Percentiles rank a stretch among this genome's conserved stretches.
phyloP scores from a whole-genome alignment of 2,329 filamentous ascomycete species.

The Colletotrichum euphorbiae region DNA sequence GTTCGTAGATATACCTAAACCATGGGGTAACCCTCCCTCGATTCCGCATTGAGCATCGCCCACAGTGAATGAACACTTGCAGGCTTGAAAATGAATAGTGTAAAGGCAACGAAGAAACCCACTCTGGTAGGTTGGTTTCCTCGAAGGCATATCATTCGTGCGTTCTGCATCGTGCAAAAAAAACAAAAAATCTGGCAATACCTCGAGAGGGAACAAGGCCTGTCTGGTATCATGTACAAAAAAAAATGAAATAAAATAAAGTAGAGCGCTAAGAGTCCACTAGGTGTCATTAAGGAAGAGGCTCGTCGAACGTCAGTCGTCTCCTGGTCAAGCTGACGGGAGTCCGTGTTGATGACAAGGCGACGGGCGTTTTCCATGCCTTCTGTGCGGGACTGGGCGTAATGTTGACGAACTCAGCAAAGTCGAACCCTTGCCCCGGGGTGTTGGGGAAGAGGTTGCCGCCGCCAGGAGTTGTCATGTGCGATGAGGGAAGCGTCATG shows the following conservation, averaged over 20 bases:
- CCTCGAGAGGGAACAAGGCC: neutral
- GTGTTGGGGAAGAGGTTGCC: constrained; percentile 79
- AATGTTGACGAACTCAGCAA: constrained; percentile 97
- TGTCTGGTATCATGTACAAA: constrained; percentile 22
- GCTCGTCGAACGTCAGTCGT: constrained; percentile 84
- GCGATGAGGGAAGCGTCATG: constrained; percentile 80
- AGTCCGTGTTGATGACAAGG: constrained; percentile 62
- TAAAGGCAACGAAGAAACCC: too few species aligned
- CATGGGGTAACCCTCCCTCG: too few species aligned
- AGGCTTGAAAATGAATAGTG: too few species aligned
- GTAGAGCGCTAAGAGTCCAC: neutral
- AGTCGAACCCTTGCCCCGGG: constrained; percentile 87
- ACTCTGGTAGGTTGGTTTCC: too few species aligned
- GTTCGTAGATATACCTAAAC: too few species aligned
- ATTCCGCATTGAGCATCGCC: too few species aligned
- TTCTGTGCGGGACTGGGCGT: constrained; percentile 95
- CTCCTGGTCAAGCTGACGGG: constrained; percentile 77
- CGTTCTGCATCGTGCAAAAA: too few species aligned
- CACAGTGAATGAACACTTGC: too few species aligned
- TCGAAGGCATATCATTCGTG: too few species aligned
- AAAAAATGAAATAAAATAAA: neutral
- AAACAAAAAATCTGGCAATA: too few species aligned
- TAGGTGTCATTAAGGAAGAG: constrained; percentile 60
- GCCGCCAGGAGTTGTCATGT: constrained; percentile 88
- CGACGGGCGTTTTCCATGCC: constrained; percentile 84